phyloP scores from a whole-genome alignment of 805 yeast species.

The Yarrowia alimentaria region DNA sequence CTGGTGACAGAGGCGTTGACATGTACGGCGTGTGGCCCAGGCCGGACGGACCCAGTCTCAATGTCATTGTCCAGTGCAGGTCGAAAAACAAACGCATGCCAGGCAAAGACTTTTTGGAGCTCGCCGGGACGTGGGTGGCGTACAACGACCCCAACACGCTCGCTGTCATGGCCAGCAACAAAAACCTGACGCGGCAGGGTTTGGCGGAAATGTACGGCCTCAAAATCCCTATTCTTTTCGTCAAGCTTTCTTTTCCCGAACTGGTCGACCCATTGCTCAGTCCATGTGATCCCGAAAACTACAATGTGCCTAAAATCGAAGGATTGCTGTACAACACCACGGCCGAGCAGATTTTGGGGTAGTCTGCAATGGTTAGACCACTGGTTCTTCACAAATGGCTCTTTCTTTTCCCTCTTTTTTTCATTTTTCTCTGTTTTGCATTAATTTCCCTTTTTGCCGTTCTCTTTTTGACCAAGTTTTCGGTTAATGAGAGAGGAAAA shows the following conservation, averaged over 20 bases:
- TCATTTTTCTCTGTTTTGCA: no score
- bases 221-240: constrained; percentile 6
- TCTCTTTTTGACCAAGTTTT: no score
- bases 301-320: constrained; percentile 8
- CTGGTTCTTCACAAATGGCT: no score
- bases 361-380: no score
- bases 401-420: no score
- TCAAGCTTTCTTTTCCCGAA: constrained; percentile 16
- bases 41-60: neutral
- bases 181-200: constrained; percentile 11
- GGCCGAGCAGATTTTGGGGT: constrained; percentile 18
- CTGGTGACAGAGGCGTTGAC: constrained; percentile 22
- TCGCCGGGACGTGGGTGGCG: constrained; percentile 14
- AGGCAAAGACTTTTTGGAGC: constrained; percentile 19
- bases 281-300: constrained; percentile 17
- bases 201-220: constrained; percentile 14
- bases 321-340: constrained; percentile 13
- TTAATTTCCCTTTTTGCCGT: no score
- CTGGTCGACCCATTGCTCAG: constrained; percentile 9
- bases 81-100: constrained; percentile 16
- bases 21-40: constrained; percentile 16
- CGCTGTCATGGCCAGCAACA: constrained; percentile 14
- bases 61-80: constrained; percentile 23
- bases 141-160: constrained; percentile 13
- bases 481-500: no score